Evolutionary conservation across 306 rosid genomes (phyloP).

Genomic region (Glycyrrhiza uralensis): DNA sequence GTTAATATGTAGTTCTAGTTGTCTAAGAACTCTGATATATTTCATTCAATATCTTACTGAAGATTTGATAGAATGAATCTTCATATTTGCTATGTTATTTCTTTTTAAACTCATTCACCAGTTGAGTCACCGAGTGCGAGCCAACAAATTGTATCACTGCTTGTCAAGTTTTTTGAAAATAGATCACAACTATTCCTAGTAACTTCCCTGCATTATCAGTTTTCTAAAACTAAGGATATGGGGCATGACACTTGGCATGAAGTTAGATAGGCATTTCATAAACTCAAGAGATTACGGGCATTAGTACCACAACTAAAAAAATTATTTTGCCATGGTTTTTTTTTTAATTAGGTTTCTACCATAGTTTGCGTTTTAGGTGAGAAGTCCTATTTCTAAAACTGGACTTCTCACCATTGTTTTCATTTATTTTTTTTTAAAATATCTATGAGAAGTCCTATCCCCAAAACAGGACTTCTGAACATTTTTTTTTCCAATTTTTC

Average conservation of each 20-base stretch:
- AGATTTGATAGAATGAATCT: background rate
- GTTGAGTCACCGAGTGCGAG: background rate
- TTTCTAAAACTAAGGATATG: background rate
- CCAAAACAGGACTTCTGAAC: too few species aligned
- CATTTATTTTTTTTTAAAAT: too few species aligned
- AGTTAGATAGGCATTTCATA: background rate
- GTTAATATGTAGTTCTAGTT: background rate
- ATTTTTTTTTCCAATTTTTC: too few species aligned
- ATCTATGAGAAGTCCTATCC: too few species aligned
- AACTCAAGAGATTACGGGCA: background rate
- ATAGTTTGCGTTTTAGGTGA: too few species aligned
- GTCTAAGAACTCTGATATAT: background rate
- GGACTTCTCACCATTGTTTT: too few species aligned
- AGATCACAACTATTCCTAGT: background rate
- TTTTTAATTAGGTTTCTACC: too few species aligned
- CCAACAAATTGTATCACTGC: background rate
- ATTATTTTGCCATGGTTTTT: too few species aligned
- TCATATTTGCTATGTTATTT: background rate
- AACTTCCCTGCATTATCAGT: background rate
- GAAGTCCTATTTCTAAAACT: too few species aligned
- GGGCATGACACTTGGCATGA: background rate
- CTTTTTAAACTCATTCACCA: background rate
- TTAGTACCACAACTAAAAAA: too few species aligned
- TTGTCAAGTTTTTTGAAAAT: background rate
- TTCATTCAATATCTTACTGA: background rate